phyloP scores from a whole-genome alignment of 2,329 filamentous ascomycete species.

The Alternaria angustiovoidea region DNA sequence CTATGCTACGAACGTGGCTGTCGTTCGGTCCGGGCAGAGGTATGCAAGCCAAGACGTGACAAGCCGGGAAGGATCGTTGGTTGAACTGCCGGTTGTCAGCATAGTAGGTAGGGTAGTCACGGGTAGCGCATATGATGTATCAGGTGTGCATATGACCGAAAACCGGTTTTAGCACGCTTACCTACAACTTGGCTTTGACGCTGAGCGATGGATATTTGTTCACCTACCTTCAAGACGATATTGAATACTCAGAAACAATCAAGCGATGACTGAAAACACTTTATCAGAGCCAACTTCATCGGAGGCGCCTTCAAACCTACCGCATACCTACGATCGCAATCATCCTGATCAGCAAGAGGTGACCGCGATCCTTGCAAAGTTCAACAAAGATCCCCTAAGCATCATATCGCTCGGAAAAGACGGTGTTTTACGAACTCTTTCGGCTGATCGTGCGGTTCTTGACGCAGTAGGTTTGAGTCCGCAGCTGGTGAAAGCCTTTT shows the following conservation, averaged over 20 bases:
- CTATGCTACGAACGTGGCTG: rapidly evolving
- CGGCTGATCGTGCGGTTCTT: neutral
- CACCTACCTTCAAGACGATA: neutral
- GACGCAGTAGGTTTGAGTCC: neutral
- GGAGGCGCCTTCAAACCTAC: neutral
- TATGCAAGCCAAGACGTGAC: neutral
- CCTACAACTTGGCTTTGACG: rapidly evolving
- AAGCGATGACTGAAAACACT: neutral
- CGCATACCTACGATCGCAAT: neutral
- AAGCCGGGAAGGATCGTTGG: neutral
- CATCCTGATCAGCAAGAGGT: neutral
- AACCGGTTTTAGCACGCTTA: neutral
- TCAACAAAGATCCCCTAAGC: neutral
- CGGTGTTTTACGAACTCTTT: neutral
- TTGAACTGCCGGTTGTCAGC: neutral
- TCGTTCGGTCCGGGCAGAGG: too few species aligned
- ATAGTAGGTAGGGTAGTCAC: rapidly evolving
- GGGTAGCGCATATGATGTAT: too few species aligned
- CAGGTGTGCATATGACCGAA: neutral
- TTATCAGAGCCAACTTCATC: neutral
- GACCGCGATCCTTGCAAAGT: neutral
- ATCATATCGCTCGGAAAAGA: neutral
- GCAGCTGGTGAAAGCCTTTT: neutral
- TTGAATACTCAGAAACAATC: rapidly evolving
- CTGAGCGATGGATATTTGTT: neutral